Base-by-base conservation (phyloP, 1,139 yeast genomes). In the Wickerhamomyces sp. region DNA sequence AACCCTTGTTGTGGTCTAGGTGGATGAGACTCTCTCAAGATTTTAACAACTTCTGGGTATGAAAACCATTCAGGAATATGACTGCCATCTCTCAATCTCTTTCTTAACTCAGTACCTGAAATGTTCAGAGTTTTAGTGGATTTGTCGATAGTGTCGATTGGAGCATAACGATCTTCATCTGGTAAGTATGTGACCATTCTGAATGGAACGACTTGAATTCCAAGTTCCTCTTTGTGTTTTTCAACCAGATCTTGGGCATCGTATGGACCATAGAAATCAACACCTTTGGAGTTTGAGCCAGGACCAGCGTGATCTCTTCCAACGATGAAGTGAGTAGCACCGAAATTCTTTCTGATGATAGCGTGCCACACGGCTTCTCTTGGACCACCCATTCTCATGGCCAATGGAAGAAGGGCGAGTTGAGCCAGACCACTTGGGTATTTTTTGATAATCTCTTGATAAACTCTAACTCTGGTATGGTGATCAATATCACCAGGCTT, bases 241-340 rank as follows among this genome's bases (percentile, higher is more conserved):
- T 82, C 87, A 44, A 89, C 94, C 41, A 89, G 71, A 25, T 76
- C 88, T 66, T 89, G 97, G 20, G 97, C 97, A 59, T 89, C 97
- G 58, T 89, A 89, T 17, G 97, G 96, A 18, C 97, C 97, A 57
- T 89, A 91, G 66, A 89, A 89, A 46, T 88, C 96, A 33, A 77
- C 89, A 43, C 97, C 97, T 58, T 82, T 70, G 37, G 96, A 87
- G 74, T 89, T 89, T 50, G 75, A 74, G 49, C 97, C 97, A 19
- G 97, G 97, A 43, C 97, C 97, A 40, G 96, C 96, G 58, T 89
- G 97, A 62, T 89, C 96, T 69, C 98, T 81, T 43, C 98, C 97
- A 37, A 89, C 96, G 55, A 91, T 91, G 65, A 89, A 89, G 62
- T 89, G 97, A 38, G 95, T 85, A 37, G 95, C 96, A 59, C 97